Evolutionary conservation across 495 filamentous ascomycete species (phyloP), one percentile per base, ranked within the genome.

Genomic region (Pseudevernia furfuracea): DNA sequence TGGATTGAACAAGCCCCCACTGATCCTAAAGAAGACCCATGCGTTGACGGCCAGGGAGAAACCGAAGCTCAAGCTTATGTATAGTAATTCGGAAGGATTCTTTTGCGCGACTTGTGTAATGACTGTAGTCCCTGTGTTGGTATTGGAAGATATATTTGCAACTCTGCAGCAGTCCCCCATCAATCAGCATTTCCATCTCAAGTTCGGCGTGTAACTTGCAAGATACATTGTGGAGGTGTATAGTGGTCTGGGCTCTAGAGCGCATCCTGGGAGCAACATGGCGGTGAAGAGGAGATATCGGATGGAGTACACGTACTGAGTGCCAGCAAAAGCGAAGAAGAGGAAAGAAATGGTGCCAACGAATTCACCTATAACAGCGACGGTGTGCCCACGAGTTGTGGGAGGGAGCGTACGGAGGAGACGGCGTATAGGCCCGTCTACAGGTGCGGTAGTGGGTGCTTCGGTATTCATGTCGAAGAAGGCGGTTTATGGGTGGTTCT

Each of bases 271-370:
- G 25, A 25, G 37, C 28, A 25, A 7, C 6, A 28, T n/a, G 1
- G 56, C 37, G 5, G 59, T 25, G 19, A 10, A 48, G 38, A 32
- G 38, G 38, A 41, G 1, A 3, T 3, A 17, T 48, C 1, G 30
- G 8, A 0, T 37, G 34, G 59, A 86, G 82, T 32, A 88, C 84
- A 59, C 57, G 11, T 59, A 59, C 69, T 94, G 88, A 6, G 90
- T 87, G 28, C 83, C 90, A 10, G 84, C 84, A 70, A 94, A 92
- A 41, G 89, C 85, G 66, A 93, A 89, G 75, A 92, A 87, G 7
- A 94, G 79, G 76, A 93, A 96, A 66, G 92, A 69, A 67, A 90
- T 91, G 0, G 91, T 96, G 34, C 91, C 91, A 10, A 88, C 80
- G 67, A 89, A 89, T 75, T 91, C 89, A 60, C 88, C 86, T 28